Evolutionary conservation across 495 filamentous ascomycete genomes (phyloP).

Genomic region (Hypoxylon intermedium): DNA sequence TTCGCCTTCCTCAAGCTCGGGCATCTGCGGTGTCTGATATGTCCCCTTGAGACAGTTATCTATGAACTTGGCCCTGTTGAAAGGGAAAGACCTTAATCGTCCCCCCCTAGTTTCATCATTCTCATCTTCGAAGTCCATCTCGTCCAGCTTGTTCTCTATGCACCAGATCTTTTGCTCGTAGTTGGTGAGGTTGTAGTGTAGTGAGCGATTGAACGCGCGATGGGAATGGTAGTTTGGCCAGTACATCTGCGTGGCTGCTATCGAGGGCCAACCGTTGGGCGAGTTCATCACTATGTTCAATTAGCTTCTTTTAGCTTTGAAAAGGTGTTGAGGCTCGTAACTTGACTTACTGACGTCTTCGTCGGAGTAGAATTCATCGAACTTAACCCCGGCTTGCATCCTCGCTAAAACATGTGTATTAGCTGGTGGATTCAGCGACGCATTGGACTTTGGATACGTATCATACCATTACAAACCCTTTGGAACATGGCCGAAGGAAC

Average conservation of each 20-base stretch:
- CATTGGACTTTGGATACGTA: neutral
- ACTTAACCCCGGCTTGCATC: neutral
- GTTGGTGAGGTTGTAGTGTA: constrained; percentile 4
- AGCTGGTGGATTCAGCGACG: neutral
- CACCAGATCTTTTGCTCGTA: constrained; percentile 18
- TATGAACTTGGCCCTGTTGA: constrained; percentile 16
- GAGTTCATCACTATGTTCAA: constrained; percentile 7
- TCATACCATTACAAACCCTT: constrained; percentile 9
- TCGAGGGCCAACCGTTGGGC: constrained; percentile 15
- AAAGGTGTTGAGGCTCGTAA: too few relatives aligned
- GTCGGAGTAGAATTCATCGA: constrained; percentile 27
- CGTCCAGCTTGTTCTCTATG: constrained; percentile 18
- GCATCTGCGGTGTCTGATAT: constrained; percentile 2
- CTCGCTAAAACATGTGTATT: constrained; percentile 6
- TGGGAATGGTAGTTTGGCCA: constrained; percentile 8
- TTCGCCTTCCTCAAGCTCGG: neutral
- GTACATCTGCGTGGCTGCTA: constrained; percentile 10
- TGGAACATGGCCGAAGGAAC: constrained; percentile 16
- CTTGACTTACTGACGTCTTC: constrained; percentile 24
- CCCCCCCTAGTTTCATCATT: neutral
- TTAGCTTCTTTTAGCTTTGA: neutral
- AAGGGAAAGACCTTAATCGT: constrained; percentile 10
- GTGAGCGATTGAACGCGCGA: constrained; percentile 2
- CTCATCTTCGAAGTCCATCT: constrained; percentile 19
- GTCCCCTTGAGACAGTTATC: constrained; percentile 9